Conservation (phyloP, 805 yeast genomes). For the Alloascoidea hylecoeti region DNA sequence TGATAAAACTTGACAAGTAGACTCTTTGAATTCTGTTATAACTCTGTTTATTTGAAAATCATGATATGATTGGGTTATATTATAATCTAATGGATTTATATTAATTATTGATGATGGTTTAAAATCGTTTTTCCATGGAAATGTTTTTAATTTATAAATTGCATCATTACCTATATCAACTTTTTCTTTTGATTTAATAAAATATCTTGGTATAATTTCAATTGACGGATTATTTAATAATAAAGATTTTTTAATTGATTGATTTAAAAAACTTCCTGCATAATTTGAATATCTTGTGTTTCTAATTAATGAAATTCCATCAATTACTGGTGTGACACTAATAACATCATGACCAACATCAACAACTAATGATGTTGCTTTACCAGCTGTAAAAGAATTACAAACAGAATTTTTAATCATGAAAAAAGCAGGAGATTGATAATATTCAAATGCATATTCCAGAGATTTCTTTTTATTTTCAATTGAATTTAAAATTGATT, state of each 20-base stretch:
- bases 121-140: slow-evolving; percentile 11
- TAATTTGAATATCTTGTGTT: slow-evolving; percentile 59
- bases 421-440: slow-evolving; percentile 69
- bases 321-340: slow-evolving; percentile 72
- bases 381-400: slow-evolving; percentile 76
- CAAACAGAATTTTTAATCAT: slow-evolving; percentile 77
- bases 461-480: slow-evolving; percentile 54
- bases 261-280: slow-evolving; percentile 56
- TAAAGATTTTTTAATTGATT: slow-evolving; percentile 32
- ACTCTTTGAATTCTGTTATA: slow-evolving; percentile 65
- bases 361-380: slow-evolving; percentile 77
- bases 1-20: slow-evolving; percentile 34
- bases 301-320: slow-evolving; percentile 28
- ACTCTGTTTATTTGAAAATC: slow-evolving; percentile 41
- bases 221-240: slow-evolving; percentile 15
- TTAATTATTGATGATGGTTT: slow-evolving; percentile 16
- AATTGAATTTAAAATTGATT: slow-evolving; percentile 73
- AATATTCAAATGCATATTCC: slow-evolving; percentile 55
- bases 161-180: slow-evolving; percentile 19
- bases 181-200: slow-evolving; percentile 29
- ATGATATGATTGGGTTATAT: slow-evolving; percentile 34
- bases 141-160: slow-evolving; percentile 14
- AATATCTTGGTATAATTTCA: slow-evolving; percentile 30
- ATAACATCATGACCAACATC: slow-evolving; percentile 73
- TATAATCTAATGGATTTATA: too few relatives aligned